Evolutionary conservation across 306 rosid species (phyloP).

Genomic region (Herpetospermum pedunculosum): DNA sequence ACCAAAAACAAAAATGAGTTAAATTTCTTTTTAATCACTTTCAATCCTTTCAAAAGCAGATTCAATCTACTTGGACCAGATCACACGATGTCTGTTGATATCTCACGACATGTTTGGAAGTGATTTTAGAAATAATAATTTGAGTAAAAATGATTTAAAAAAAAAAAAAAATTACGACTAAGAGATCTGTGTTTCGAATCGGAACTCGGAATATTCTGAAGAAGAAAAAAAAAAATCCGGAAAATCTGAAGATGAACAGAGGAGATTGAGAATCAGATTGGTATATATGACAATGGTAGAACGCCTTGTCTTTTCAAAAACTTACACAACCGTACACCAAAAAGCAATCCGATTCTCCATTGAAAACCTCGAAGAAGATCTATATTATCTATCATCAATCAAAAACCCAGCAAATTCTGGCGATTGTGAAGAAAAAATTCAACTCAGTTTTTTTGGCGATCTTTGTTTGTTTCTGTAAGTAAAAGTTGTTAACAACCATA

Average conservation of each 20-base stretch:
- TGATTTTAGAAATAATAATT: too few species aligned
- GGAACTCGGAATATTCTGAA: too few species aligned
- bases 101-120: too few species aligned
- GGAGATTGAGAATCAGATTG: not conserved
- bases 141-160: too few species aligned
- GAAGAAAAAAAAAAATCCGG: too few species aligned
- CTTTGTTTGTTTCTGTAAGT: not conserved
- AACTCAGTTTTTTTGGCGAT: not conserved
- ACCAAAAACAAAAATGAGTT: too few species aligned
- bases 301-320: not conserved
- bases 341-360: not conserved
- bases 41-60: too few species aligned
- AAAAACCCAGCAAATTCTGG: not conserved
- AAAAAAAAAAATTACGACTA: too few species aligned
- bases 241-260: not conserved
- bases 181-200: too few species aligned
- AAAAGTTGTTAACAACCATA: not conserved
- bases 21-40: too few species aligned
- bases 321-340: not conserved
- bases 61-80: too few species aligned
- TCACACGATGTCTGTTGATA: too few species aligned
- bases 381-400: not conserved
- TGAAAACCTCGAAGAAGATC: not conserved
- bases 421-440: not conserved
- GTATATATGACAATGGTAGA: not conserved